These are phyloP conservation scores for Rhododendron henanense DNA, from an alignment of 148 eudicot species.

Conservation along the genomic window DNA sequence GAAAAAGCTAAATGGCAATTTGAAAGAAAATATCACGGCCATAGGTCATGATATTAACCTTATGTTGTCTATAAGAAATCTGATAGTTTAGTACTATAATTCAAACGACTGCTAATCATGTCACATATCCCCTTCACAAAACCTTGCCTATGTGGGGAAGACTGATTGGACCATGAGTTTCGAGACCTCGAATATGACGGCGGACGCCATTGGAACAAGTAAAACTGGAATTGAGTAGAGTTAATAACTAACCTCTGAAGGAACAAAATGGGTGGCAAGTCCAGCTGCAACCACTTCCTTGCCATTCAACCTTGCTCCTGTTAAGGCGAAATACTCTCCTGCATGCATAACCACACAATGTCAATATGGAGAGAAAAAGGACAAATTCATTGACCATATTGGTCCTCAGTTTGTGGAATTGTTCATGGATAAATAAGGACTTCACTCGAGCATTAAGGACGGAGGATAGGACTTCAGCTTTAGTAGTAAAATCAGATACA, in stretches of 20 bases:
- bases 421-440: background rate
- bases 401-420: background rate
- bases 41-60: background rate
- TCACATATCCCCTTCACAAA: background rate
- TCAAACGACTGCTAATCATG: background rate
- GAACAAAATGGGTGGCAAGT: conserved; percentile 92
- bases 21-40: background rate
- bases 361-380: background rate
- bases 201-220: background rate
- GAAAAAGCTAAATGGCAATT: background rate
- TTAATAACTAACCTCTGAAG: conserved; percentile 59
- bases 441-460: background rate
- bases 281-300: conserved; percentile 78
- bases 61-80: background rate
- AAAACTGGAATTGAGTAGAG: background rate
- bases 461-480: conserved; percentile 1
- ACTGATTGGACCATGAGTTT: background rate
- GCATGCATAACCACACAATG: conserved; percentile 16
- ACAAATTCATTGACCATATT: background rate
- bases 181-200: background rate
- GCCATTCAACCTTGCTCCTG: conserved; percentile 82
- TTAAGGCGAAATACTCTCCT: conserved; percentile 94
- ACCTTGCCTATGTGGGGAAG: background rate
- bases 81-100: background rate
- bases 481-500: background rate